A percentile compares a stretch with the other conserved stretches of the same genome.
phyloP scores from a whole-genome alignment of 2,329 filamentous ascomycete genomes.

The Xylaria sp. region DNA sequence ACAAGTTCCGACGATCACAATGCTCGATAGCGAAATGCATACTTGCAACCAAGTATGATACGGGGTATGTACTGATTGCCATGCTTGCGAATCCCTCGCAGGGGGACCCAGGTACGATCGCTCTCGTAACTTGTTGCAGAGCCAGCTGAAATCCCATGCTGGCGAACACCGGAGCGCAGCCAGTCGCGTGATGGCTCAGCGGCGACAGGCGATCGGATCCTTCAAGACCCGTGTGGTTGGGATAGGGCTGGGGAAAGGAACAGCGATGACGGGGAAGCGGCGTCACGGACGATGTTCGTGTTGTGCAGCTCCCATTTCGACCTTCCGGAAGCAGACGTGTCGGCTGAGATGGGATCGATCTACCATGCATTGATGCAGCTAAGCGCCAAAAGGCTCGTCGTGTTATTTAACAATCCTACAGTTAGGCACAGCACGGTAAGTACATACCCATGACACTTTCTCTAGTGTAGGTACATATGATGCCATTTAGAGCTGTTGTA shows the following conservation, averaged over 20 bases:
- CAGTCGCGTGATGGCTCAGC: slow-evolving; percentile 20
- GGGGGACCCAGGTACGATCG: too few species aligned
- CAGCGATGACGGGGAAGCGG: slow-evolving; percentile 9
- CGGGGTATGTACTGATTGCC: neutral
- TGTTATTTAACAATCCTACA: too few species aligned
- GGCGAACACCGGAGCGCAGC: neutral
- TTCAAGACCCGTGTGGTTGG: slow-evolving; percentile 22
- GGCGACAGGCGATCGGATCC: slow-evolving; percentile 18
- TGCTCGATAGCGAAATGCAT: neutral
- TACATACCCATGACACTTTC: too few species aligned
- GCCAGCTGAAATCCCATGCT: slow-evolving; percentile 16
- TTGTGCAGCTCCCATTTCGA: slow-evolving; percentile 9
- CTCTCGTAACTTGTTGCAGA: neutral
- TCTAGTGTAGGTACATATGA: too few species aligned
- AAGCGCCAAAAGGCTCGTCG: neutral
- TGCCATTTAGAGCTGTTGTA: neutral
- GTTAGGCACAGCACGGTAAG: too few species aligned
- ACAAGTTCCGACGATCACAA: neutral
- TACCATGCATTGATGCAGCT: slow-evolving; percentile 17
- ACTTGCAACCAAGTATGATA: neutral
- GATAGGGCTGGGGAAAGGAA: slow-evolving; percentile 17
- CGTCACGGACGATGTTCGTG: slow-evolving; percentile 10
- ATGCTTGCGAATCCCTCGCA: neutral
- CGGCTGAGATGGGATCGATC: slow-evolving; percentile 16
- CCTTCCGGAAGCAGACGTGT: slow-evolving; percentile 17